A percentile compares a stretch with the other conserved stretches of the same genome.
phyloP scores from a whole-genome alignment of 129 eudicot genomes.

The Escallonia rubra region DNA sequence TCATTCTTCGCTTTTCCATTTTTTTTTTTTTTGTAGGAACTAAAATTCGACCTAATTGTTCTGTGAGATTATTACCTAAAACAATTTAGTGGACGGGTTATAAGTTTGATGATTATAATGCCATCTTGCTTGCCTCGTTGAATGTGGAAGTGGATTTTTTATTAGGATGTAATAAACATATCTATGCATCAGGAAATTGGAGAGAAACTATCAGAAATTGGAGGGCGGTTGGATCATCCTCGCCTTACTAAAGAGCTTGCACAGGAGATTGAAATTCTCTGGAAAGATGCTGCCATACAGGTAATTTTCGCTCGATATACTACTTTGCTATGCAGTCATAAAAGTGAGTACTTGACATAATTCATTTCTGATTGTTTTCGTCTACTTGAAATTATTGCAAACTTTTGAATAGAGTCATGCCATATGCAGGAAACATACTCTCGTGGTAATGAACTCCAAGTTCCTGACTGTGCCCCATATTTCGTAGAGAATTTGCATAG shows the following conservation, averaged over 20 bases:
- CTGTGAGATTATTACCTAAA: too few species aligned
- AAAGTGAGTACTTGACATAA: too few species aligned
- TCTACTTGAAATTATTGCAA: too few species aligned
- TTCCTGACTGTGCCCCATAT: conserved; percentile 91
- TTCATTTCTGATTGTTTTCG: too few species aligned
- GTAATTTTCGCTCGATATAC: conserved; percentile 23
- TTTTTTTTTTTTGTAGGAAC: background rate
- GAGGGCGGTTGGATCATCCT: conserved; percentile 82
- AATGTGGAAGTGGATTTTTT: background rate
- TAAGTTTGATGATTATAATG: background rate
- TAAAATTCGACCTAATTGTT: too few species aligned
- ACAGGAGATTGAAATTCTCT: conserved; percentile 62
- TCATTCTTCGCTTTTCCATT: background rate
- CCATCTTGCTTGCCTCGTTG: background rate
- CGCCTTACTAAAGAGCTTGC: conserved; percentile 71
- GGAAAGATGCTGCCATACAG: conserved; percentile 95
- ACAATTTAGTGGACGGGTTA: background rate
- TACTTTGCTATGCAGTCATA: too few species aligned
- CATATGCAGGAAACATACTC: conserved; percentile 69
- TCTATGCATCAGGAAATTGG: conserved; percentile 64
- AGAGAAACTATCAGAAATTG: conserved; percentile 87
- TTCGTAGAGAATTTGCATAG: conserved; percentile 89
- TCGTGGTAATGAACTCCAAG: conserved; percentile 94
- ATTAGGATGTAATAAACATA: conserved; percentile 2
- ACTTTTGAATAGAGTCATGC: background rate